phyloP scores from a whole-genome alignment of 352 stramenopile species.

The Phytophthora ramorum region DNA sequence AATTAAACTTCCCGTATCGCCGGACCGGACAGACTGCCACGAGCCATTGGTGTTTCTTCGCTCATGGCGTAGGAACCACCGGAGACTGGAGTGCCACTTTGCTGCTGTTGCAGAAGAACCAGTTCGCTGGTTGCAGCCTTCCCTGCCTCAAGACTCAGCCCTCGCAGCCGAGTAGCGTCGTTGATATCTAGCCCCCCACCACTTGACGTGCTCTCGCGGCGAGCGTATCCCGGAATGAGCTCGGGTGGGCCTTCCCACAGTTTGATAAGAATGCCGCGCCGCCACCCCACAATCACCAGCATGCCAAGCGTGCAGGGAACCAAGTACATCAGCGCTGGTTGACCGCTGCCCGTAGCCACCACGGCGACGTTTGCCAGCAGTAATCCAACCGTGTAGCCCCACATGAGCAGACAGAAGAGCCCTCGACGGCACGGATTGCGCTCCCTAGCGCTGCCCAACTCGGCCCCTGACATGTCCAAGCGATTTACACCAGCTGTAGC shows the following conservation, averaged over 20 bases:
- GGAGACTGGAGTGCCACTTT: conserved; percentile 48
- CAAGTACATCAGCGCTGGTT: conserved; percentile 97
- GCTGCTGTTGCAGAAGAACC: conserved; percentile 46
- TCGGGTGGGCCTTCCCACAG: conserved; percentile 91
- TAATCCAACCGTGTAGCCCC: conserved; percentile 95
- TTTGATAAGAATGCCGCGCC: conserved; percentile 86
- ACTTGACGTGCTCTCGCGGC: conserved; percentile 32
- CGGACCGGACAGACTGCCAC: conserved; percentile 9
- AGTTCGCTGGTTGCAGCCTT: conserved; percentile 41
- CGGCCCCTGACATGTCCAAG: conserved; percentile 41
- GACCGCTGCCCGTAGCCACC: conserved; percentile 91
- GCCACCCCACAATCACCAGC: conserved; percentile 76
- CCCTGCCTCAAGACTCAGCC: conserved; percentile 31
- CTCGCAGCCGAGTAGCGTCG: conserved; percentile 33
- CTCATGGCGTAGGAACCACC: conserved; percentile 48
- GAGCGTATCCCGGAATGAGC: conserved; percentile 43
- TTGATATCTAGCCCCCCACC: conserved; percentile 36
- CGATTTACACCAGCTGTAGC: conserved; percentile 1
- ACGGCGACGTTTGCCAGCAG: conserved; percentile 95
- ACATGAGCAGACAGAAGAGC: conserved; percentile 85
- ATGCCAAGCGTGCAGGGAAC: conserved; percentile 93
- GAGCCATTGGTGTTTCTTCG: conserved; percentile 37
- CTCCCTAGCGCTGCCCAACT: conserved; percentile 53
- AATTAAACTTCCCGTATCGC: conserved; percentile 23
- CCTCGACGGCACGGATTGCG: conserved; percentile 47